These are phyloP conservation scores for Acanthamoeba triangularis DNA, from an alignment of 208 protist genomes.

Conservation along the genomic window DNA sequence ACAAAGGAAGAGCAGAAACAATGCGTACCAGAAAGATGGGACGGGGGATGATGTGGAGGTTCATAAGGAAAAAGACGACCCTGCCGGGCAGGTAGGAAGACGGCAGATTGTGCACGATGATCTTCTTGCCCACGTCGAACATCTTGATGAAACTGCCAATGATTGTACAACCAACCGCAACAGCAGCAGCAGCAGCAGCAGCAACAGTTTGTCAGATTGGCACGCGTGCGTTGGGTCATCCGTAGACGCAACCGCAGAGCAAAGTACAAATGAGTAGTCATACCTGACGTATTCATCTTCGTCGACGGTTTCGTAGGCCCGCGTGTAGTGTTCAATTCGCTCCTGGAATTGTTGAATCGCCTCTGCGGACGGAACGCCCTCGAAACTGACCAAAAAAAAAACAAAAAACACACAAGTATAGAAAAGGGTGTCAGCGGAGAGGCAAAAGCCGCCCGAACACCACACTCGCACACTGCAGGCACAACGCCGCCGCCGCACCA, in stretches of 20 bases:
- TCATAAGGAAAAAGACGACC: constrained; percentile 88
- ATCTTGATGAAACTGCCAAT: constrained; percentile 63
- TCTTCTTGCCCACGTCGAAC: constrained; percentile 83
- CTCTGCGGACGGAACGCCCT: constrained; percentile 71
- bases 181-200: too few relatives aligned
- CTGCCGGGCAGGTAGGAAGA: constrained; percentile 79
- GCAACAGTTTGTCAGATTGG: too few relatives aligned
- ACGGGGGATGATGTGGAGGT: constrained; percentile 82
- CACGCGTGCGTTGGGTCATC: too few relatives aligned
- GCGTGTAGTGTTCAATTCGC: constrained; percentile 77
- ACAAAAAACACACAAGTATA: background rate
- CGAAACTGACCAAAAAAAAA: constrained; percentile 62
- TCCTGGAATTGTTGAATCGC: constrained; percentile 82
- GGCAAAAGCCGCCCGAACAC: background rate
- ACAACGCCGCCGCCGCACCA: too few relatives aligned
- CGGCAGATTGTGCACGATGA: constrained; percentile 78
- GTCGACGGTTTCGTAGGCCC: constrained; percentile 79
- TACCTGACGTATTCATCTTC: constrained; percentile 81
- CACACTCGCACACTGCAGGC: too few relatives aligned
- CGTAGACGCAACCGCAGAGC: too few relatives aligned
- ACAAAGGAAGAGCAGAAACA: too few relatives aligned
- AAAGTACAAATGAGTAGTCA: too few relatives aligned
- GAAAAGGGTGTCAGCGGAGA: background rate
- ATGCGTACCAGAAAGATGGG: constrained; percentile 79
- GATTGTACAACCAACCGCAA: too few relatives aligned